Conservation (phyloP, 2,329 filamentous ascomycete species). For the Exophiala sp. region DNA sequence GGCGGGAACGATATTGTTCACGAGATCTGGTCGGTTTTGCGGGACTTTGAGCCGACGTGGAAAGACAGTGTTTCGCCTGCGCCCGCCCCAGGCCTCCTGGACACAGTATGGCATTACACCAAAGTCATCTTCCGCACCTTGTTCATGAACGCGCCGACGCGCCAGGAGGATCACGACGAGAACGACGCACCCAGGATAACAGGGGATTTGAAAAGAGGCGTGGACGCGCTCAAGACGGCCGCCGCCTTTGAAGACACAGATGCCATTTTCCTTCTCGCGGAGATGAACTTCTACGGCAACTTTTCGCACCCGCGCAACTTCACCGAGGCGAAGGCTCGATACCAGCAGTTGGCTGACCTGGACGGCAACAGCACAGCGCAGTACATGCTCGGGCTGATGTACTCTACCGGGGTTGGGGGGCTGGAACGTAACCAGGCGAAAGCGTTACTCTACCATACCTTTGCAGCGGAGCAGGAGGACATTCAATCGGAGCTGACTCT, state of each 20-base stretch:
- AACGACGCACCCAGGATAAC: conserved; percentile 35
- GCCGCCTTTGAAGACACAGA: conserved; percentile 58
- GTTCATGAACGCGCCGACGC: conserved; percentile 57
- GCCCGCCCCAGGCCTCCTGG: conserved; percentile 54
- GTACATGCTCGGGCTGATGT: conserved; percentile 92
- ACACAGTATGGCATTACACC: conserved; percentile 54
- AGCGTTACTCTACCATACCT: conserved; percentile 87
- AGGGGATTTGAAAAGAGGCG: conserved; percentile 52
- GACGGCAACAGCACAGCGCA: conserved; percentile 88
- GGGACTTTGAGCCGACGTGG: conserved; percentile 26
- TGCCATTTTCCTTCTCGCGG: conserved; percentile 80
- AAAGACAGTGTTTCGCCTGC: conserved; percentile 25
- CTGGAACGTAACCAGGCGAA: conserved; percentile 84
- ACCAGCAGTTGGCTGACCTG: conserved; percentile 66
- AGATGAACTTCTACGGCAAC: conserved; percentile 97
- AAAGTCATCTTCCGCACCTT: conserved; percentile 58
- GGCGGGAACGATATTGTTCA: conserved; percentile 27
- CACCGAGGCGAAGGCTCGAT: conserved; percentile 69
- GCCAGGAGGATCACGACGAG: conserved; percentile 32
- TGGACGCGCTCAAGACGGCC: conserved; percentile 54
- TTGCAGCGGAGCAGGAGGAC: conserved; percentile 78
- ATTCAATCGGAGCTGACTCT: conserved; percentile 88
- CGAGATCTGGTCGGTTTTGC: conserved; percentile 26
- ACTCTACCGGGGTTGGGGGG: conserved; percentile 83
- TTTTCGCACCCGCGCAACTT: conserved; percentile 82